Base-by-base conservation (phyloP, 306 rosid genomes). In the Myrica gale region DNA sequence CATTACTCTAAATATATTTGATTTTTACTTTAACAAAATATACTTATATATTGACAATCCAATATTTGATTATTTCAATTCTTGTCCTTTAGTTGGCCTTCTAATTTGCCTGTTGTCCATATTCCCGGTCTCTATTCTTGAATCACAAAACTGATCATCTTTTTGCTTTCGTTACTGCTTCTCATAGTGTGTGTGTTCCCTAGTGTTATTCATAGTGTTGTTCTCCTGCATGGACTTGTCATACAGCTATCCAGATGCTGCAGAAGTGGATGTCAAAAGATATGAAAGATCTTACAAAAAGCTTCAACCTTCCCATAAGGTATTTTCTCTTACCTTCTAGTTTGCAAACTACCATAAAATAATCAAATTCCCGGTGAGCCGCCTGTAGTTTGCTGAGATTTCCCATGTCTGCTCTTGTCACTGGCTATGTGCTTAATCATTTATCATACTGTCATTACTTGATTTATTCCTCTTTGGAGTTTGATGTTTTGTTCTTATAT, bases 241-340 rank as follows among this genome's bases (percentile, higher is more conserved):
- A 10, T 83, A 71, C 82, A 92, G 99, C 82, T 95, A 95, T 81
- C 97, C 97, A 19, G 97, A 95, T 80, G 96, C 99, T 48, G 86
- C 97, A 9, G 97, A 92, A 23, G 95, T 87, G 76, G 99, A 95
- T 78, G 89, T 95, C 79, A 90, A 79, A 78, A 82, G 99, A 86
- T 89, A 84, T 53, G 99, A 95, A 82, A 85, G 97, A 77, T 92
- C 97, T 42, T 95, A 72, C 53, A 82, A 78, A 71, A 90, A 81
- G 84, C 99, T 95, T 79, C 85, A 93, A 72, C 88, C 91, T 13
- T 79, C 92, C 74, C 99, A 95, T 73, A 89, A 95, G 99, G 99
- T 94, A 80, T 47, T 80, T 23, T 9, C 6, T 3, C 71, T 67
- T 79, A 20, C 70, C 57, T 51, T 13, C 23, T 4, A 39, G 43